Evolutionary conservation across 768 basidiomycete species (phyloP).

Genomic region (Saitozyma sp.): DNA sequence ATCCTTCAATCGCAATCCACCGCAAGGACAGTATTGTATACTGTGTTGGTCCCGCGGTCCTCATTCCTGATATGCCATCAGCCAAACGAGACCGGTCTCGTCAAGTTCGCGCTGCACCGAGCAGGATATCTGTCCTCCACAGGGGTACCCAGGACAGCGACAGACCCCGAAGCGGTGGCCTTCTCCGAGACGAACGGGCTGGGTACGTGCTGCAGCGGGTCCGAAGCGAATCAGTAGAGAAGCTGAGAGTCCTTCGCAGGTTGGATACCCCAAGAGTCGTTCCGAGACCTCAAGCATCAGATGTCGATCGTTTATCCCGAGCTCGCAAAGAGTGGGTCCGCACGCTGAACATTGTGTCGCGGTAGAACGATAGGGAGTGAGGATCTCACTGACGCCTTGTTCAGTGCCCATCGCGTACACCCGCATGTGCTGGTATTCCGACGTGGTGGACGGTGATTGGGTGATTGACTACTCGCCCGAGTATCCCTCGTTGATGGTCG

Average conservation of each 20-base stretch:
- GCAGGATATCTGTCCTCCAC: conserved; percentile 15
- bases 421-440: conserved; percentile 28
- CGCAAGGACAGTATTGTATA: too few relatives aligned
- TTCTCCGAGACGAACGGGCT: conserved; percentile 10
- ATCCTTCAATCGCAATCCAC: too few relatives aligned
- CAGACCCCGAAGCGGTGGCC: conserved; percentile 14
- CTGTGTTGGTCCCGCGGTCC: too few relatives aligned
- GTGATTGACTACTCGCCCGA: conserved; percentile 18
- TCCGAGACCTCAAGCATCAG: conserved; percentile 6
- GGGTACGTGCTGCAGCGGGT: conserved; percentile 5
- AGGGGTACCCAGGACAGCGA: conserved; percentile 23
- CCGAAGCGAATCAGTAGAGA: too few relatives aligned
- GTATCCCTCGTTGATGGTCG: conserved; percentile 21
- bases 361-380: too few relatives aligned
- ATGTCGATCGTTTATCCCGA: conserved; percentile 14
- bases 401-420: conserved; percentile 19
- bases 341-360: not conserved
- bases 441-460: conserved; percentile 20
- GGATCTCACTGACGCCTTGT: too few relatives aligned
- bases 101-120: conserved; percentile 27
- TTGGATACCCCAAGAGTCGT: conserved; percentile 21
- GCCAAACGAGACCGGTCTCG: conserved; percentile 14
- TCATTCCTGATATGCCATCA: not conserved
- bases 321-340: conserved; percentile 15
- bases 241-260: not conserved